Conservation (phyloP, 1,284 basidiomycete genomes). For the Tilletia setariae region DNA sequence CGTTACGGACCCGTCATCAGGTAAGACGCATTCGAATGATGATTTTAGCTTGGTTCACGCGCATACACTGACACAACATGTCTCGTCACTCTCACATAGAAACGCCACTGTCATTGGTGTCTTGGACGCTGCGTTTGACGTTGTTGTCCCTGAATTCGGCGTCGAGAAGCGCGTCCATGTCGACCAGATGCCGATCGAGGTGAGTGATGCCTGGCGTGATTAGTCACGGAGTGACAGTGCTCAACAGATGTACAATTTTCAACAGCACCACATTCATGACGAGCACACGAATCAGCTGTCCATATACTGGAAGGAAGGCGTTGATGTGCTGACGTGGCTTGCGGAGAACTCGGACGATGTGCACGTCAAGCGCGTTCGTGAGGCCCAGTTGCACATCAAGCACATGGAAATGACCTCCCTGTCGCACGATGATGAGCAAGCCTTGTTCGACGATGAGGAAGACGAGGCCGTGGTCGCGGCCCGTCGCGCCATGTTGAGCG, state of each 20-base stretch:
- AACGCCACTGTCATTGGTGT: slow-evolving; percentile 90
- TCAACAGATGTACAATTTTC: neutral
- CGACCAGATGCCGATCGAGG: slow-evolving; percentile 80
- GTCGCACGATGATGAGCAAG: slow-evolving; percentile 41
- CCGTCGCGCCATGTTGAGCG: slow-evolving; percentile 26
- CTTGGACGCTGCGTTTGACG: slow-evolving; percentile 92
- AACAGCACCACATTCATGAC: slow-evolving; percentile 84
- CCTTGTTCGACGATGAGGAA: slow-evolving; percentile 41
- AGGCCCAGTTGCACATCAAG: slow-evolving; percentile 32
- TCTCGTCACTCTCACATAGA: slow-evolving; percentile 56
- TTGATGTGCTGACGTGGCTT: slow-evolving; percentile 87
- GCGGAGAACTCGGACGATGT: slow-evolving; percentile 78
- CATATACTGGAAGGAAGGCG: slow-evolving; percentile 65
- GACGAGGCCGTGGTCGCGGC: slow-evolving; percentile 28
- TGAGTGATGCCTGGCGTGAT: neutral
- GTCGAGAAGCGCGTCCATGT: slow-evolving; percentile 98
- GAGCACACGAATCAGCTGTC: slow-evolving; percentile 83
- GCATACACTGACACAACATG: neutral
- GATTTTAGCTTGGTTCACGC: neutral
- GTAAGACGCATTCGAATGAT: neutral
- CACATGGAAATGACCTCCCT: slow-evolving; percentile 45
- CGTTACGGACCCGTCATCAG: slow-evolving; percentile 85
- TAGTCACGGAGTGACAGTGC: too few relatives aligned
- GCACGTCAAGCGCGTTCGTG: slow-evolving; percentile 45
- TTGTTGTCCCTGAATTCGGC: slow-evolving; percentile 85